Evolutionary conservation across 2,329 filamentous ascomycete species (phyloP), one percentile per base, ranked within the genome.

Genomic region (Aspergillus novofumigatus): DNA sequence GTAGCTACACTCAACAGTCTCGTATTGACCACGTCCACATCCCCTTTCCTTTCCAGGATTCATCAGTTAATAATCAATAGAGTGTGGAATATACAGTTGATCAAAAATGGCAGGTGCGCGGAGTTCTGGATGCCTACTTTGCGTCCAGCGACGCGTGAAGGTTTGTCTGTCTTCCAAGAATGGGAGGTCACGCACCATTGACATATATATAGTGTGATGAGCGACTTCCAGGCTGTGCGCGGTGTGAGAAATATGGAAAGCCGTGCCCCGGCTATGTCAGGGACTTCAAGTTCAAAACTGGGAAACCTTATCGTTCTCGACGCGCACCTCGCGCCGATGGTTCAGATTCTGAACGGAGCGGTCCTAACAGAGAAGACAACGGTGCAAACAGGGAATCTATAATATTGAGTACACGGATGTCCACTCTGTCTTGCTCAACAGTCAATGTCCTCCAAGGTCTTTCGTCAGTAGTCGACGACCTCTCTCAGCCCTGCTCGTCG

Each of bases 241-340:
- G 64, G 60, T 74, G 72, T 54, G 68, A 70, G 35, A 72, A 62
- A 38, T 68, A 73, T 25, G 70, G 72, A 0, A 62, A 59, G 48
- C 62, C 65, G 20, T 74, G 72, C 50, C 70, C 70, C 10, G 72
- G 72, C 17, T 74, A 74, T 57, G 64, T 66, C 11, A 65, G 64
- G 21, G 62, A 63, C 17, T 72, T 73, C 50, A 73, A 70, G 44
- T 74, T 74, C 25, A 63, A 74, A 20, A 51, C 66, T 17, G 70
- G 64, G n/a, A 69, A 69, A 47, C 68, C 66, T n/a, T 62, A 67
- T 54, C 59, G 69, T 10, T 60, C 61, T 23, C 62, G 55, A 14
- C 62, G 61, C 4, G 59, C 49, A 8, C 60, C 29, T 23, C 56
- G 45, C 47, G 42, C 8, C 38, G 42, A 47, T 17, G 45, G 48